Evolutionary conservation across 2,329 filamentous ascomycete genomes (phyloP).

Genomic region (Salinomyces thailandicus): DNA sequence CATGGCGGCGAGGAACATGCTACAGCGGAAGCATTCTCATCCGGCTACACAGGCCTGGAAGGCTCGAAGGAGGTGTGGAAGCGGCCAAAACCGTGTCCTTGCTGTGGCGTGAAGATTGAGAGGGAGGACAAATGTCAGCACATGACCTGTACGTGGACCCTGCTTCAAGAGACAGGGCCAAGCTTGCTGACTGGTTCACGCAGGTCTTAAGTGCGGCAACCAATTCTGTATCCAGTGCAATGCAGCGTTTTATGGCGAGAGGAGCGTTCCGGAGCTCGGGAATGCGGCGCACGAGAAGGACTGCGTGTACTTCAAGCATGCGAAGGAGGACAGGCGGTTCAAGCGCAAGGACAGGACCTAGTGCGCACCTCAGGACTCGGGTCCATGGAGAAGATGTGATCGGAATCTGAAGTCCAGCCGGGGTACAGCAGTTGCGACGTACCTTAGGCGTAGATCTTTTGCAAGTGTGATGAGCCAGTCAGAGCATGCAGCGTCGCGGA

Average conservation of each 20-base stretch:
- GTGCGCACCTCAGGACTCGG: too few relatives aligned
- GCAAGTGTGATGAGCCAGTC: too few relatives aligned
- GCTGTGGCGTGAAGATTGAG: background rate
- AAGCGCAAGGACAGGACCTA: background rate
- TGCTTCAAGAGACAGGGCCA: background rate
- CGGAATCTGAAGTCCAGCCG: too few relatives aligned
- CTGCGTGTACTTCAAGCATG: background rate
- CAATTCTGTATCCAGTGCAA: constrained; percentile 1
- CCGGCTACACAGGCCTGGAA: background rate
- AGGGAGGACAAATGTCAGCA: background rate
- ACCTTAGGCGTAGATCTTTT: too few relatives aligned
- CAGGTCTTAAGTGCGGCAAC: constrained; percentile 1
- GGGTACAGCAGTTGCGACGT: too few relatives aligned
- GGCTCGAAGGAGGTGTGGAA: background rate
- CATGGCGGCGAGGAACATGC: background rate
- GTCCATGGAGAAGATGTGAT: too few relatives aligned
- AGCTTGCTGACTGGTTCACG: background rate
- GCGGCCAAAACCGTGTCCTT: background rate
- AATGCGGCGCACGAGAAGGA: background rate
- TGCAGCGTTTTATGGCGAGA: background rate
- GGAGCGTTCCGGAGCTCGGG: background rate
- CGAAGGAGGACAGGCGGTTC: constrained; percentile 1
- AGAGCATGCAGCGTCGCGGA: too few relatives aligned
- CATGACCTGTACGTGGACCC: background rate
- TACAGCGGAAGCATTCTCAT: background rate